Percentiles rank a stretch among this genome's conserved stretches.
phyloP scores from a whole-genome alignment of 352 stramenopile species.

The Phytophthora constricta region DNA sequence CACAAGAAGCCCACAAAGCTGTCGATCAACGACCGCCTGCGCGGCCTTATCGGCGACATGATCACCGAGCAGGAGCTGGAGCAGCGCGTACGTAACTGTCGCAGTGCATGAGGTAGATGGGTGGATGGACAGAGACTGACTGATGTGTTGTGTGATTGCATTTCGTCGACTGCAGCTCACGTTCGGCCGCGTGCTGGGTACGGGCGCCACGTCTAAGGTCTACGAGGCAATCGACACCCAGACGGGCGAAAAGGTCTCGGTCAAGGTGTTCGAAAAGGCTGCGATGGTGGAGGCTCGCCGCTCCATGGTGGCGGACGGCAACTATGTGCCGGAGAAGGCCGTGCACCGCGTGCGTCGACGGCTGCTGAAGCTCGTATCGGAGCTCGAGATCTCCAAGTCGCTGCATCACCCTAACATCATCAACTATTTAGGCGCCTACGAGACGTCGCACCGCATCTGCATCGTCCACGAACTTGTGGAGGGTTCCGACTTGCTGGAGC shows the following conservation, averaged over 20 bases:
- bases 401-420: constrained; percentile 85
- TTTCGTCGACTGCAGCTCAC: constrained; percentile 55
- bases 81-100: constrained; percentile 41
- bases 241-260: constrained; percentile 57
- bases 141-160: constrained; percentile 26
- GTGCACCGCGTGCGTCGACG: constrained; percentile 72
- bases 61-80: constrained; percentile 69
- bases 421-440: constrained; percentile 72
- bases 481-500: constrained; percentile 73
- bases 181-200: constrained; percentile 69
- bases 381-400: constrained; percentile 79
- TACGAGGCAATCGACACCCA: constrained; percentile 65
- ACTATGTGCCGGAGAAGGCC: constrained; percentile 68
- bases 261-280: constrained; percentile 89
- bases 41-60: constrained; percentile 63
- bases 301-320: constrained; percentile 77
- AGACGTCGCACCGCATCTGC: constrained; percentile 81
- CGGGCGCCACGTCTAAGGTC: constrained; percentile 79
- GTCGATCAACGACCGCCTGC: constrained; percentile 71
- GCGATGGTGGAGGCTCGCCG: constrained; percentile 77
- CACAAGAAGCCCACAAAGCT: constrained; percentile 36
- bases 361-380: constrained; percentile 82
- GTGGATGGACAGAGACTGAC: constrained; percentile 14
- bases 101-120: not conserved
- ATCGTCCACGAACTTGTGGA: constrained; percentile 85